Conservation (phyloP, 257 asterid genomes). For the Voacanga thouarsii region DNA sequence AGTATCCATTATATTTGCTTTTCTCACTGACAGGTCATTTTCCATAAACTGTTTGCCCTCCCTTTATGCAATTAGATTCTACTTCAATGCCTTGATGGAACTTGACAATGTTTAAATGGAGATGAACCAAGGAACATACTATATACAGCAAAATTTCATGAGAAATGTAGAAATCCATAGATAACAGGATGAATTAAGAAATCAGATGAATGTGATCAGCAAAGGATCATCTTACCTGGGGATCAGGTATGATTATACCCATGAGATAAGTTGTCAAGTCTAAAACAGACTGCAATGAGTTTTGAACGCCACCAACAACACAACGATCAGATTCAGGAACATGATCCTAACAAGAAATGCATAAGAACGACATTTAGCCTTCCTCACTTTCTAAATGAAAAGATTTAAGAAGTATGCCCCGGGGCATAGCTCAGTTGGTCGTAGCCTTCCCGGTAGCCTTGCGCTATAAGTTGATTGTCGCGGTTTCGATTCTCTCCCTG, state of each 20-base stretch:
- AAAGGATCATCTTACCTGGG: slow-evolving; percentile 45
- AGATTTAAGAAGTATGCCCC: no score
- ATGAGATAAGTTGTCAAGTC: slow-evolving; percentile 79
- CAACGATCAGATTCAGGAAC: slow-evolving; percentile 71
- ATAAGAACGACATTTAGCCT: neutral
- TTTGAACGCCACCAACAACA: slow-evolving; percentile 88
- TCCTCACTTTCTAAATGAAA: neutral
- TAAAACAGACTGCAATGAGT: slow-evolving; percentile 72
- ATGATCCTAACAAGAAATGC: slow-evolving; percentile 49
- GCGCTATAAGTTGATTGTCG: no score
- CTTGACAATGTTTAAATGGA: neutral
- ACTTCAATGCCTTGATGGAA: no score
- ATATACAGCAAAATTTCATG: no score
- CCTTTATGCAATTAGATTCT: no score
- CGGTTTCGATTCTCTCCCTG: no score
- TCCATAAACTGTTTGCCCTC: neutral
- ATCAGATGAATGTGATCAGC: neutral
- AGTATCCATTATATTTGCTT: neutral
- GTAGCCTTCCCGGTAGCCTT: no score
- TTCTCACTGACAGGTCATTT: neutral
- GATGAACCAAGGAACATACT: neutral
- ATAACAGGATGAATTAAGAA: neutral
- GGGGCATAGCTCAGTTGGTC: no score
- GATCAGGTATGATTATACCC: slow-evolving; percentile 77
- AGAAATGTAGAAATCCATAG: neutral